A percentile compares a stretch with the other conserved stretches of the same genome.
Evolutionary conservation across 2,329 filamentous ascomycete species (phyloP).

Genomic region (Cladosporium sphaerospermum): DNA sequence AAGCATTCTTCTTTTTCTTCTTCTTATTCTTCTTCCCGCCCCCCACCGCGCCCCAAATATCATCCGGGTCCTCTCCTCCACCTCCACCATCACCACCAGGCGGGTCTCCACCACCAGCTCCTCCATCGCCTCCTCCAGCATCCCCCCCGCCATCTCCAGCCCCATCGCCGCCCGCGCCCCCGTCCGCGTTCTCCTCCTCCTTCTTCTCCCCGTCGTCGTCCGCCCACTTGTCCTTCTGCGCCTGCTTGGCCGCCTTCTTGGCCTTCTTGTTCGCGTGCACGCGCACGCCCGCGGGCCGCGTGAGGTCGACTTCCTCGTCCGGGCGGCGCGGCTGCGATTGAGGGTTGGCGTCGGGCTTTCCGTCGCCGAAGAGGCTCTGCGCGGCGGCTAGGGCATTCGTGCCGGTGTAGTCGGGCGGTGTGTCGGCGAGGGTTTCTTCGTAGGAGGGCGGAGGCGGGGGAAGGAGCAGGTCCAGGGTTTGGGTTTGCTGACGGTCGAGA

Average conservation of each 20-base stretch:
- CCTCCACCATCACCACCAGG: constrained; percentile 27
- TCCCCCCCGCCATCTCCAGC: constrained; percentile 28
- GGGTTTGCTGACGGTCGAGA: not conserved
- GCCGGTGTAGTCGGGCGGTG: constrained; percentile 41
- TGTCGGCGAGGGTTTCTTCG: constrained; percentile 37
- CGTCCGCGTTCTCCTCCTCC: constrained; percentile 31
- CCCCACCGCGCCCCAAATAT: constrained; percentile 25
- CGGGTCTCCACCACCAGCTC: constrained; percentile 21
- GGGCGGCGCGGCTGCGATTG: constrained; percentile 13
- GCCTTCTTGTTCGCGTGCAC: constrained; percentile 46
- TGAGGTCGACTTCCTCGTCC: constrained; percentile 50
- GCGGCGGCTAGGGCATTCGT: constrained; percentile 33
- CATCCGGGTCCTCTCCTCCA: constrained; percentile 30
- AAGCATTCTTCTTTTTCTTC: constrained; percentile 35
- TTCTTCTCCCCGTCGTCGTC: constrained; percentile 43
- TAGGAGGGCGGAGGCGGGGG: constrained; percentile 35
- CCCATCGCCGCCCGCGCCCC: constrained; percentile 29
- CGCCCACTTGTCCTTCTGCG: constrained; percentile 36
- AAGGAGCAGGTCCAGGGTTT: constrained; percentile 8
- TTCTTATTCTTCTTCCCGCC: constrained; percentile 34
- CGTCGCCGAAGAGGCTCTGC: constrained; percentile 1
- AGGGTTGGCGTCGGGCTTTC: not conserved
- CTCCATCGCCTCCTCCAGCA: constrained; percentile 17
- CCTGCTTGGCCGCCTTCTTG: constrained; percentile 35
- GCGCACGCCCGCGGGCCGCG: constrained; percentile 44